Evolutionary conservation across 257 asterid genomes (phyloP), one percentile per base, ranked within the genome.

Genomic region (Lycium ferocissimum): DNA sequence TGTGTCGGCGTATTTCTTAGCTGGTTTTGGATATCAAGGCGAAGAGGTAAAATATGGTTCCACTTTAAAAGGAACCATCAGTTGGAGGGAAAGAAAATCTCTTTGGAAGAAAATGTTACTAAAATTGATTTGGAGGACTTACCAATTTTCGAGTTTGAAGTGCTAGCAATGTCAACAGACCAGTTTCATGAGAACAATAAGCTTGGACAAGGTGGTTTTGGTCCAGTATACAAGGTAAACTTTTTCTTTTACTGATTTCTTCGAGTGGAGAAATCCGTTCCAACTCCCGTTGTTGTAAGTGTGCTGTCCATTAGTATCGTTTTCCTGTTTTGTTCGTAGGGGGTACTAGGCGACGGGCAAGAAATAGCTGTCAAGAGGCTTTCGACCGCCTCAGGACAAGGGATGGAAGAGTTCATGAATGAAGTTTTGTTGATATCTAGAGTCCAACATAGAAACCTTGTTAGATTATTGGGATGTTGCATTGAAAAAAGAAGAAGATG

Each of bases 151-250:
- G 78, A 67, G n/a, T 90, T 93, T 26, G 90, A 89, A 81, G 81
- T 84, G n/a, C 87, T 93, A 20, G 90, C 91, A 26, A 86, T 61
- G 47, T 92, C 96, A 5, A 90, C 94, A 35, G 79, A 86, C 22
- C 87, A 86, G 12, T 93, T 90, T 66, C 69, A 88, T 51, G 85
- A 89, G 0, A 66, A 61, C 59, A 82, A 88, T 57, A 91, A 89
- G 86, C 91, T 93, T 35, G 97, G 96, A 83, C 80, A 88, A 88
- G 96, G 97, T 69, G 96, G 95, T 84, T 93, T 92, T 85, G 94
- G 95, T 83, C 90, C 94, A 9, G 95, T 92, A 69, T 80, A 80
- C 83, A 80, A 57, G 83, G 83, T 80, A 57, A 15, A 12, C 35
- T 2, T 59, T 4, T 18, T 8, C 18, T 43, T 71, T 40, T 10